Evolutionary conservation across 176 grass and related monocot species (phyloP).

Genomic region (Secale cereale): DNA sequence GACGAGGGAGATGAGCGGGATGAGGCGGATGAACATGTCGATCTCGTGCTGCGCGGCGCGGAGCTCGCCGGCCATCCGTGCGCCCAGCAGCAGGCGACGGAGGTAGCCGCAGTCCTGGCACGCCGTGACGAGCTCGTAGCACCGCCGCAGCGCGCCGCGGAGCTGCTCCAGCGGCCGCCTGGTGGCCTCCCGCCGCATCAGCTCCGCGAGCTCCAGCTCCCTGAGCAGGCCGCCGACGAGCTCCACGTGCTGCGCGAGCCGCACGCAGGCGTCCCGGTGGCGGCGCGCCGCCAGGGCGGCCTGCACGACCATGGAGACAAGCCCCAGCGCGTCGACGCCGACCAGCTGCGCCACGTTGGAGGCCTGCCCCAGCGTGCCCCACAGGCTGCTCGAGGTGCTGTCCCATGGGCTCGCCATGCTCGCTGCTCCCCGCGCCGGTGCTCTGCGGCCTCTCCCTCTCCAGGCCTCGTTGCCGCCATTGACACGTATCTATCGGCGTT

Average conservation of each 20-base stretch:
- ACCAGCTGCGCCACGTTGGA: slow-evolving; percentile 42
- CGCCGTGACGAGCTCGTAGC: slow-evolving; percentile 38
- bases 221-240: slow-evolving; percentile 44
- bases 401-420: background rate
- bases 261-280: slow-evolving; percentile 48
- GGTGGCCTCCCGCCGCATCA: slow-evolving; percentile 41
- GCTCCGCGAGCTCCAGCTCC: slow-evolving; percentile 43
- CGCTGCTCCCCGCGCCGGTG: background rate
- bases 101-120: slow-evolving; percentile 52
- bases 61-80: slow-evolving; percentile 38
- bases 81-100: slow-evolving; percentile 27
- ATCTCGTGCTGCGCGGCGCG: slow-evolving; percentile 39
- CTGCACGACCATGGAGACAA: slow-evolving; percentile 60
- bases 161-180: slow-evolving; percentile 50
- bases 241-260: slow-evolving; percentile 51
- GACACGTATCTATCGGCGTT: background rate
- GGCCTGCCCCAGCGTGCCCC: slow-evolving; percentile 23
- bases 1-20: slow-evolving; percentile 58
- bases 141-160: slow-evolving; percentile 30
- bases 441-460: background rate
- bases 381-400: background rate
- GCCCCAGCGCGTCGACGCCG: slow-evolving; percentile 55
- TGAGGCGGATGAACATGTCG: slow-evolving; percentile 47
- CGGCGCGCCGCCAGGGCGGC: slow-evolving; percentile 50
- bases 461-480: background rate